A percentile compares a stretch with the other conserved stretches of the same genome.
Evolutionary conservation across 495 filamentous ascomycete species (phyloP).

Genomic region (Elasticomyces elasticus): DNA sequence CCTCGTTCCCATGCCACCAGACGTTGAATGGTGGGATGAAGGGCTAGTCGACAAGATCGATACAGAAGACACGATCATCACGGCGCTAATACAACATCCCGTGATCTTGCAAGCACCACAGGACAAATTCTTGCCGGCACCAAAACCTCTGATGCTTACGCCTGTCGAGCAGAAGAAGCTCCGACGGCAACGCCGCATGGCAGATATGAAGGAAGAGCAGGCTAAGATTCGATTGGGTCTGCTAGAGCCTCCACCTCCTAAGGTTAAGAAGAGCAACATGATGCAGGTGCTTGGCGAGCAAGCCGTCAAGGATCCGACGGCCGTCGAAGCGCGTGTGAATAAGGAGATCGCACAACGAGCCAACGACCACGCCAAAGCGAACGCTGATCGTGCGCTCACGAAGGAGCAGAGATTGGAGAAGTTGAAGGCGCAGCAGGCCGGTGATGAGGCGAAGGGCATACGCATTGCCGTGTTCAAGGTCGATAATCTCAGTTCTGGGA

Average conservation of each 20-base stretch:
- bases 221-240: conserved; percentile 89
- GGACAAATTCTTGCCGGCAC: conserved; percentile 64
- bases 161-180: conserved; percentile 83
- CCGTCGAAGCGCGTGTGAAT: conserved; percentile 89
- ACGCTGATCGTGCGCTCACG: conserved; percentile 81
- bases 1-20: conserved; percentile 69
- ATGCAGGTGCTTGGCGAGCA: conserved; percentile 97
- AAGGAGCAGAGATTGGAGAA: conserved; percentile 88
- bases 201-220: conserved; percentile 87
- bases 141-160: conserved; percentile 90
- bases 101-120: conserved; percentile 85
- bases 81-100: conserved; percentile 83
- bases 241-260: conserved; percentile 78
- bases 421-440: conserved; percentile 68
- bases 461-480: conserved; percentile 80
- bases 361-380: conserved; percentile 61
- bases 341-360: conserved; percentile 78
- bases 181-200: conserved; percentile 81
- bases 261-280: conserved; percentile 89
- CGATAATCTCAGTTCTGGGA: conserved; percentile 73
- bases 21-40: conserved; percentile 98
- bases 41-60: conserved; percentile 72
- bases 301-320: conserved; percentile 94
- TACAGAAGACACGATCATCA: conserved; percentile 72
- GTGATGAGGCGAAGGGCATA: conserved; percentile 78